phyloP scores from a whole-genome alignment of 1,284 basidiomycete species.

The Papiliotrema flavescens region DNA sequence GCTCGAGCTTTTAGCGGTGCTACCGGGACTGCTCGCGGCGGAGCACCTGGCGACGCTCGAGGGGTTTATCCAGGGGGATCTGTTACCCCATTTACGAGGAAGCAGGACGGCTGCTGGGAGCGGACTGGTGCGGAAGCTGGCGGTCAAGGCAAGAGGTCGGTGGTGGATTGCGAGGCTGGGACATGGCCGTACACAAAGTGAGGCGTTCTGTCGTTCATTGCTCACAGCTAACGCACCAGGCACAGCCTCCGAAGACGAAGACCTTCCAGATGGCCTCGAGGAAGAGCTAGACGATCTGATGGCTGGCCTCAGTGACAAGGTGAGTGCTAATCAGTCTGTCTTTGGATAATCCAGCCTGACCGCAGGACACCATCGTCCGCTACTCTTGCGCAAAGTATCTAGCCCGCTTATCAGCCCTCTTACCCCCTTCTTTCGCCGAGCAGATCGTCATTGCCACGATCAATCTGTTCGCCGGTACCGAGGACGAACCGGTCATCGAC shows the following conservation, averaged over 20 bases:
- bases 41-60: slow-evolving; percentile 34
- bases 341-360: slow-evolving; percentile 2
- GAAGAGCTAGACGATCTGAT: slow-evolving; percentile 70
- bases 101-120: slow-evolving; percentile 35
- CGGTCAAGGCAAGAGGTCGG: slow-evolving; percentile 43
- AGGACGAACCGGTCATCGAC: slow-evolving; percentile 41
- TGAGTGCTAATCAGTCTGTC: slow-evolving; percentile 38
- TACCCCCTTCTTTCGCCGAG: slow-evolving; percentile 68
- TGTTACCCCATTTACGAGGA: slow-evolving; percentile 40
- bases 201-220: background rate
- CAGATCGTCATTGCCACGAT: slow-evolving; percentile 81
- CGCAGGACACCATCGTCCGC: slow-evolving; percentile 86
- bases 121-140: slow-evolving; percentile 44
- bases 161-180: slow-evolving; percentile 44
- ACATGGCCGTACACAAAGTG: background rate
- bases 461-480: slow-evolving; percentile 57
- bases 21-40: slow-evolving; percentile 34
- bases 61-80: slow-evolving; percentile 22
- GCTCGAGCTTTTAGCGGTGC: slow-evolving; percentile 35
- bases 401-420: slow-evolving; percentile 74
- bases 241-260: slow-evolving; percentile 53
- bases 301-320: slow-evolving; percentile 74
- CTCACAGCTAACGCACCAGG: slow-evolving; percentile 1
- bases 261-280: slow-evolving; percentile 79
- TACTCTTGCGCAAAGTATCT: slow-evolving; percentile 94